phyloP scores from a whole-genome alignment of 805 yeast species.

The Saccharomycopsis sp. region DNA sequence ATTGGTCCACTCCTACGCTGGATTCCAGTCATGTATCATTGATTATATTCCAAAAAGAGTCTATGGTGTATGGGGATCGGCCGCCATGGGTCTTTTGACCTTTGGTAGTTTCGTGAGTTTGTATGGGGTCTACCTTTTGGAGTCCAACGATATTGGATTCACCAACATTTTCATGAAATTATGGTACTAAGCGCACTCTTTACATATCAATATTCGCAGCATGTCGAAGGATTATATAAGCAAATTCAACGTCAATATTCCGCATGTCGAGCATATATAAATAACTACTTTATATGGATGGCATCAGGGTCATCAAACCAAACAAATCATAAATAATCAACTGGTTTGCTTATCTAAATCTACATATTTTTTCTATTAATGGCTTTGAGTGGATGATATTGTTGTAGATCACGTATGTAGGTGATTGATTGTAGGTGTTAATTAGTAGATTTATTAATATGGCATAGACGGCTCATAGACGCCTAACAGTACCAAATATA shows the following conservation, averaged over 20 bases:
- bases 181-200: slow-evolving; percentile 49
- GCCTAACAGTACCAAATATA: too few relatives aligned
- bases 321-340: neutral
- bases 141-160: slow-evolving; percentile 75
- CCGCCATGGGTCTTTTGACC: slow-evolving; percentile 61
- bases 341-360: neutral
- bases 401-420: too few relatives aligned
- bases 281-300: neutral
- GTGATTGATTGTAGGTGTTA: too few relatives aligned
- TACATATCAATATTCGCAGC: neutral
- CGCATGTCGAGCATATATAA: neutral
- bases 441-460: too few relatives aligned
- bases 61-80: slow-evolving; percentile 68
- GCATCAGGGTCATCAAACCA: neutral
- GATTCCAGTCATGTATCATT: slow-evolving; percentile 83
- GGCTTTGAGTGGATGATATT: neutral
- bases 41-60: slow-evolving; percentile 88
- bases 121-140: slow-evolving; percentile 77
- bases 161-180: slow-evolving; percentile 54
- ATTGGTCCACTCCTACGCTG: slow-evolving; percentile 75
- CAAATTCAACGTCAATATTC: neutral
- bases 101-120: slow-evolving; percentile 65
- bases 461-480: too few relatives aligned
- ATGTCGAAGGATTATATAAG: neutral
- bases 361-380: too few relatives aligned